Percentiles rank a stretch among this genome's conserved stretches.
phyloP scores from a whole-genome alignment of 371 early-diverging fungal species.

The Apophysomyces elegans region DNA sequence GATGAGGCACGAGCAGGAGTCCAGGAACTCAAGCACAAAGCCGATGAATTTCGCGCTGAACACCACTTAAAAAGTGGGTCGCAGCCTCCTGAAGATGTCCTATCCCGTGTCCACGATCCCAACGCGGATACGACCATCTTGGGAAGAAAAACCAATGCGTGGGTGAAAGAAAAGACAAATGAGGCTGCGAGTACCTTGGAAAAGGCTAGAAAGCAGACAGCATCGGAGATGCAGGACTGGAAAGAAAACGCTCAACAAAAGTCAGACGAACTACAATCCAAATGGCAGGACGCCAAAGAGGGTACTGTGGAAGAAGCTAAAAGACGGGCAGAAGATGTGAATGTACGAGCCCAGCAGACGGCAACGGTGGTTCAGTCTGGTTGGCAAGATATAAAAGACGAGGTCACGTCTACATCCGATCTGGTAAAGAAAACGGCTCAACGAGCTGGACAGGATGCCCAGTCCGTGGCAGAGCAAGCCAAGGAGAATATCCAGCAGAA shows the following conservation, averaged over 20 bases:
- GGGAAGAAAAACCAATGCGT: slow-evolving; percentile 9
- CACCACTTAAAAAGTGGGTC: slow-evolving; percentile 40
- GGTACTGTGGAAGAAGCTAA: slow-evolving; percentile 3
- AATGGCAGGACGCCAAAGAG: slow-evolving; percentile 14
- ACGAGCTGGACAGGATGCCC: slow-evolving; percentile 12
- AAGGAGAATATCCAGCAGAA: slow-evolving; percentile 11
- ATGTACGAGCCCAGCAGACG: slow-evolving; percentile 14
- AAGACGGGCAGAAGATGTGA: not conserved
- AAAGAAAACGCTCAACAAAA: slow-evolving; percentile 10
- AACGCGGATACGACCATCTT: not conserved
- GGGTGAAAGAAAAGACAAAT: slow-evolving; percentile 1
- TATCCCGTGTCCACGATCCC: slow-evolving; percentile 13
- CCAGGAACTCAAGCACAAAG: slow-evolving; percentile 17
- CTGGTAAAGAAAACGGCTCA: slow-evolving; percentile 1
- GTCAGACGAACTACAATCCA: not conserved
- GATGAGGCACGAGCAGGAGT: not conserved
- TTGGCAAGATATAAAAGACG: slow-evolving; percentile 12
- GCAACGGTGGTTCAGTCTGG: slow-evolving; percentile 10
- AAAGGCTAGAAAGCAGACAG: slow-evolving; percentile 18
- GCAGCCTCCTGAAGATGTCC: slow-evolving; percentile 30
- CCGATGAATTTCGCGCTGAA: slow-evolving; percentile 26
- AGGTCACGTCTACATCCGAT: slow-evolving; percentile 18
- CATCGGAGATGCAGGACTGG: slow-evolving; percentile 8
- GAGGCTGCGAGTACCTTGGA: slow-evolving; percentile 13
- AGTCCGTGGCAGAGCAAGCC: slow-evolving; percentile 17